These are phyloP conservation scores for Nadsonia fulvescens DNA, from an alignment of 805 yeast species.

Conservation along the genomic window DNA sequence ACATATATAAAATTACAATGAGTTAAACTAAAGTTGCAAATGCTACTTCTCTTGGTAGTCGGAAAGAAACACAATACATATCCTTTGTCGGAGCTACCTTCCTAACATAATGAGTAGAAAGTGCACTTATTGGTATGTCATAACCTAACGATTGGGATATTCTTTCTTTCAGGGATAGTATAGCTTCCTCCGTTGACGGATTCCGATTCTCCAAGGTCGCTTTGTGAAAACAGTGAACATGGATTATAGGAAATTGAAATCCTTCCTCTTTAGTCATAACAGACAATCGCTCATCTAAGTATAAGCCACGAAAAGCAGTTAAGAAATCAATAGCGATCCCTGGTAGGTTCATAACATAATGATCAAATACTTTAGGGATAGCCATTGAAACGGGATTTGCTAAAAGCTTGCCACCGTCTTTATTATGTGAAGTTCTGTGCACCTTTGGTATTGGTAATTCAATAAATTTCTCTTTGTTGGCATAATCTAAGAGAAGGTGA, in stretches of 20 bases:
- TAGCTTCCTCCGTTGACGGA: conserved; percentile 48
- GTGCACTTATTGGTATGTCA: conserved; percentile 25
- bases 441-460: conserved; percentile 12
- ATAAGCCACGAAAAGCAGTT: conserved; percentile 61
- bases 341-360: conserved; percentile 91
- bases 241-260: conserved; percentile 50
- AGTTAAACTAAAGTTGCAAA: conserved; percentile 7
- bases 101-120: conserved; percentile 68
- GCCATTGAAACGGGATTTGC: conserved; percentile 9
- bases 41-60: conserved; percentile 22
- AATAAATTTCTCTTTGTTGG: conserved; percentile 17
- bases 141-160: conserved; percentile 28
- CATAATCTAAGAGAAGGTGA: conserved; percentile 29
- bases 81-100: conserved; percentile 93
- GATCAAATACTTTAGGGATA: conserved; percentile 38
- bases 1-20: too few species aligned
- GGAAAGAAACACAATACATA: conserved; percentile 78
- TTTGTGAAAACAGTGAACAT: conserved; percentile 87
- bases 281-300: conserved; percentile 22
- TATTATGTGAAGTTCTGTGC: conserved; percentile 6
- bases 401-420: too few species aligned
- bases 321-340: conserved; percentile 78
- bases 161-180: conserved; percentile 40
- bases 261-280: too few species aligned
- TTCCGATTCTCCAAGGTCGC: conserved; percentile 54